These are phyloP conservation scores for Silene vulgaris DNA, from an alignment of 179 eudicot species.

Conservation along the genomic window DNA sequence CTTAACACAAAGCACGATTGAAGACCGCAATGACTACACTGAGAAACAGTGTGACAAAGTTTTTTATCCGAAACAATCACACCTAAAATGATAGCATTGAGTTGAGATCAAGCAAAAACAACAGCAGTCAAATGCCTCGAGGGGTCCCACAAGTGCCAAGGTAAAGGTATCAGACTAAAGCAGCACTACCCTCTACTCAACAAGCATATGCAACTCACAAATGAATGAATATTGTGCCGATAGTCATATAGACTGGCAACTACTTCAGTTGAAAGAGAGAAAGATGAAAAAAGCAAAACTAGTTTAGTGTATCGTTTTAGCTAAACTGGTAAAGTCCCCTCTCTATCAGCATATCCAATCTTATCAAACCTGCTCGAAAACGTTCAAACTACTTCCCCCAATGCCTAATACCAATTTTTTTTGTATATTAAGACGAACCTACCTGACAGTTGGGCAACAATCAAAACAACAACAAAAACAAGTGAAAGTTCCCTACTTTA, in stretches of 20 bases:
- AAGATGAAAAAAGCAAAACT: too few species aligned
- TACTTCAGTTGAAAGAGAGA: too few species aligned
- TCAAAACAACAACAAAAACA: background rate
- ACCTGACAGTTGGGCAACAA: background rate
- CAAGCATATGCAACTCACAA: background rate
- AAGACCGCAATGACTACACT: background rate
- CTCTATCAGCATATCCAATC: background rate
- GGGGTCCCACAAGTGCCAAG: background rate
- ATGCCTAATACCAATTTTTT: background rate
- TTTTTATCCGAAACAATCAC: background rate
- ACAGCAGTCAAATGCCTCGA: background rate
- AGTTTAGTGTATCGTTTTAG: background rate
- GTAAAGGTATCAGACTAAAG: background rate
- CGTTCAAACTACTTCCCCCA: background rate
- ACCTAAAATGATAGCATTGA: background rate
- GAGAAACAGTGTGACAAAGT: background rate
- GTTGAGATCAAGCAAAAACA: background rate
- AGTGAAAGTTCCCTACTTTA: background rate
- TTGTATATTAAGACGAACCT: background rate
- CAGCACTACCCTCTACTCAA: background rate
- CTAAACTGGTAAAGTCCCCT: background rate
- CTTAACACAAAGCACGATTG: slow-evolving; percentile 1
- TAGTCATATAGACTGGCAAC: background rate
- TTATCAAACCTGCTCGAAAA: background rate
- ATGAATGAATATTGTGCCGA: background rate